A percentile compares a stretch with the other conserved stretches of the same genome.
phyloP scores from a whole-genome alignment of 2,329 filamentous ascomycete species.

The Fusarium cicatricum region DNA sequence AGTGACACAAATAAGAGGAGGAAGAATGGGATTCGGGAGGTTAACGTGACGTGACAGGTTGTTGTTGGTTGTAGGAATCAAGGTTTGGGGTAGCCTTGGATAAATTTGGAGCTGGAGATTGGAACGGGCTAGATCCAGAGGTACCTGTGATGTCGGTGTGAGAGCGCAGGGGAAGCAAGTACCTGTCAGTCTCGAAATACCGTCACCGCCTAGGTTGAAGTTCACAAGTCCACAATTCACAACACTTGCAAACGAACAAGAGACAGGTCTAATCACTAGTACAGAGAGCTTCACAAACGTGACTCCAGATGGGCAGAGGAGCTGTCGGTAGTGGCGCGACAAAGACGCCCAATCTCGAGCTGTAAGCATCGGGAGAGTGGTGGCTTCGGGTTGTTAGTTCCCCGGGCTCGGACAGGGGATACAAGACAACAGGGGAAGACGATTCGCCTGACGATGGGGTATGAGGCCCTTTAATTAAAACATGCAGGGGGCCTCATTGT shows the following conservation, averaged over 20 bases:
- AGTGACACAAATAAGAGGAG: conserved; percentile 10
- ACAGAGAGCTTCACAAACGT: background rate
- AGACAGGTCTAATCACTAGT: background rate
- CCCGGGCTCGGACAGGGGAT: conserved; percentile 20
- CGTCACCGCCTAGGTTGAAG: background rate
- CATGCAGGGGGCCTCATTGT: conserved; percentile 14
- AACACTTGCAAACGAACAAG: background rate
- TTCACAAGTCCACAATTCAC: background rate
- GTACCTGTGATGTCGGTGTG: conserved; percentile 26
- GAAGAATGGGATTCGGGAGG: conserved; percentile 10
- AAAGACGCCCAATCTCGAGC: background rate
- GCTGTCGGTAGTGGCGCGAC: background rate
- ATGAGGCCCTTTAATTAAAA: conserved; percentile 38
- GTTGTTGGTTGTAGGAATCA: conserved; percentile 32
- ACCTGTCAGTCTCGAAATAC: conserved; percentile 8
- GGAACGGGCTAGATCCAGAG: conserved; percentile 12
- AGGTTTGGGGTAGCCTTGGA: conserved; percentile 31
- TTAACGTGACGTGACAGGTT: conserved; percentile 28
- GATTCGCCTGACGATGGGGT: conserved; percentile 28
- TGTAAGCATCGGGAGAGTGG: conserved; percentile 1
- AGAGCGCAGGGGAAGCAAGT: conserved; percentile 11
- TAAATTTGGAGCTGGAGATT: conserved; percentile 36
- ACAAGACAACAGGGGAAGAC: conserved; percentile 14
- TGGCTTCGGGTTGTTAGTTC: conserved; percentile 1
- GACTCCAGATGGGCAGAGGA: background rate